phyloP scores from a whole-genome alignment of 495 filamentous ascomycete genomes.

The Hyaloscypha hepaticicola region DNA sequence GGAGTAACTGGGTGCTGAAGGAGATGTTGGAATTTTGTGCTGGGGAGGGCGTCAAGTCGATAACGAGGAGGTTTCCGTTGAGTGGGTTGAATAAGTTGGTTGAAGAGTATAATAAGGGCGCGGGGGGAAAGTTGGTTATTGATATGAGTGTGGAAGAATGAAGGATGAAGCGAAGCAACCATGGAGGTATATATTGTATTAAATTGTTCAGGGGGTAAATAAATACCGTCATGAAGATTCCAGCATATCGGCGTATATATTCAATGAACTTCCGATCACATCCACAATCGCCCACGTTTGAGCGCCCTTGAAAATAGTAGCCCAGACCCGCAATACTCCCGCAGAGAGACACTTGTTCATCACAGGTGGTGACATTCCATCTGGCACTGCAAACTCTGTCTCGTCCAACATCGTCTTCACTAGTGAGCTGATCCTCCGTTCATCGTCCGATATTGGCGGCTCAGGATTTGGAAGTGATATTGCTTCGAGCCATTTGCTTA shows the following conservation, averaged over 20 bases:
- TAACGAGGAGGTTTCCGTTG: slow-evolving; percentile 38
- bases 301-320: neutral
- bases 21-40: slow-evolving; percentile 51
- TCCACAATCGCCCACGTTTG: slow-evolving; percentile 3
- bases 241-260: slow-evolving; percentile 8
- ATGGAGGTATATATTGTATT: neutral
- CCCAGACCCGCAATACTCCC: slow-evolving; percentile 1
- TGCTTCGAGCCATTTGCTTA: slow-evolving; percentile 54
- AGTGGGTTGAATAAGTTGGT: slow-evolving; percentile 41
- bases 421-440: neutral
- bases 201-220: no score
- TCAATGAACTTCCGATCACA: neutral
- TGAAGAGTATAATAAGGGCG: slow-evolving; percentile 61
- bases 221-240: no score
- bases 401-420: slow-evolving; percentile 3
- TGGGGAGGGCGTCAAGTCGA: slow-evolving; percentile 44
- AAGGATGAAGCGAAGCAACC: no score
- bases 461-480: slow-evolving; percentile 35
- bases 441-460: neutral
- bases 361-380: neutral
- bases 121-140: slow-evolving; percentile 76
- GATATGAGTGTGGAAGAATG: slow-evolving; percentile 61
- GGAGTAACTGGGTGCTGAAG: slow-evolving; percentile 42
- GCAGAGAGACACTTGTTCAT: slow-evolving; percentile 5
- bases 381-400: slow-evolving; percentile 1